Evolutionary conservation across 2,329 filamentous ascomycete genomes (phyloP), one percentile per base, ranked within the genome.

Genomic region (Geosmithia putterillii): DNA sequence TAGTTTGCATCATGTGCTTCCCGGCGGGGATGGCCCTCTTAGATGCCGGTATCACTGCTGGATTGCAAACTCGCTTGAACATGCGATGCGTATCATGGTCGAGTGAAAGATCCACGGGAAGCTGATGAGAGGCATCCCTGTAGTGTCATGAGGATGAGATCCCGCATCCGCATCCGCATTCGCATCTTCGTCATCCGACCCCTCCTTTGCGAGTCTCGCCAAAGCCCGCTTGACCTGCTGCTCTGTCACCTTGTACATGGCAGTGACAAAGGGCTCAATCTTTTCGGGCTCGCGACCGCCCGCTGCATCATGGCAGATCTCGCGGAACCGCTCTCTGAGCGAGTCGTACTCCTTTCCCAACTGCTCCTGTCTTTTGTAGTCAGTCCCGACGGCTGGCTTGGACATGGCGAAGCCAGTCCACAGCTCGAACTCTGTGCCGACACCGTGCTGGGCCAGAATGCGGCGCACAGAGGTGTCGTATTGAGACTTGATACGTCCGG

Each of bases 51-150:
- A n/a, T 41, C 21, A 32, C 28, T 32, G 10, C 6, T 32, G 10
- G 28, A 3, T 14, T 12, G 10, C 28, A 3, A 12, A 14, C 3
- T 14, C 28, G 15, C 28, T 12, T 32, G 5, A 4, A n/a, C 50
- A 49, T 4, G 54, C 59, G 23, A 65, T 52, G 14, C 58, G 54
- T 34, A 58, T 54, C 51, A 65, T 49, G 22, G 87, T 74, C 38
- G 73, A 71, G 12, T 79, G 71, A 49, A 96, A 94, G 2, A 96
- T 67, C 92, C 92, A 98, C 0, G 92, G 90, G 52, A 95, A 96
- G 46, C 83, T 92, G 52, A 95, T 92, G 8, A 96, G 66, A 0
- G 92, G 90, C 70, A 88, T 82, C 2, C 66, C 63, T 8, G 66
- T 66, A 2, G 67, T 23, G 9, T 40, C 36, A 25, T 39, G 22